Evolutionary conservation across 441 rosid genomes (phyloP), one percentile per base, ranked within the genome.

Genomic region (Erodium texanum): DNA sequence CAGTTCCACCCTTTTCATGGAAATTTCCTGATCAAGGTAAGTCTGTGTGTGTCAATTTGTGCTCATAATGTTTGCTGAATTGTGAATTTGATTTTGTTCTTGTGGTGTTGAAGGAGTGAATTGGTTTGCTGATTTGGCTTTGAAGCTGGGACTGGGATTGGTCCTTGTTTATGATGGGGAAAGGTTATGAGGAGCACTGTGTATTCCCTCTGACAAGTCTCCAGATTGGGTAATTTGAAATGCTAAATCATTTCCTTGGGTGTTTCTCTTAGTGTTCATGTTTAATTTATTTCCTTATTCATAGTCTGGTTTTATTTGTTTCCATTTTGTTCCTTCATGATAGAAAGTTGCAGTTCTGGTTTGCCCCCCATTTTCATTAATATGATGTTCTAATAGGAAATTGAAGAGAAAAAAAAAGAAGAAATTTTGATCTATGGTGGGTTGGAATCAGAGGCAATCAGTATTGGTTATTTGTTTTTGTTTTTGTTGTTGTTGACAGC

Each of bases 171-270:
- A 10, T 58, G 62, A 58, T 58, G 62, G 62, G 62, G 62, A 58
- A 58, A 58, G 62, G 62, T 58, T 58, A 58, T 58, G 62, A 58
- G 14, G 62, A 9, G 5, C 62, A 58, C 3, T 20, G 62, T 19
- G 62, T 58, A 10, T 58, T 58, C 15, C 62, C 62, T 58, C 15
- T 58, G 24, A 58, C 62, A 58, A 22, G 62, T 58, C 62, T 58
- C 62, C 62, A 58, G 62, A 58, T 58, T 58, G 62, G 62, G 62
- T 58, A 58, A 58, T 12, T 10, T 58, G 62, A 58, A 58, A 58
- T 20, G 62, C 27, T 15, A 22, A 3, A 20, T 22, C 62, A 58
- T 9, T 58, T 58, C 19, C 24, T 45, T 34, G n/a, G 52, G 11
- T 5, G 62, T 9, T 58, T 8, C 27, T 23, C 22, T 8, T 20